Base-by-base conservation (phyloP, 1,284 basidiomycete genomes). In the Mycena citricolor region DNA sequence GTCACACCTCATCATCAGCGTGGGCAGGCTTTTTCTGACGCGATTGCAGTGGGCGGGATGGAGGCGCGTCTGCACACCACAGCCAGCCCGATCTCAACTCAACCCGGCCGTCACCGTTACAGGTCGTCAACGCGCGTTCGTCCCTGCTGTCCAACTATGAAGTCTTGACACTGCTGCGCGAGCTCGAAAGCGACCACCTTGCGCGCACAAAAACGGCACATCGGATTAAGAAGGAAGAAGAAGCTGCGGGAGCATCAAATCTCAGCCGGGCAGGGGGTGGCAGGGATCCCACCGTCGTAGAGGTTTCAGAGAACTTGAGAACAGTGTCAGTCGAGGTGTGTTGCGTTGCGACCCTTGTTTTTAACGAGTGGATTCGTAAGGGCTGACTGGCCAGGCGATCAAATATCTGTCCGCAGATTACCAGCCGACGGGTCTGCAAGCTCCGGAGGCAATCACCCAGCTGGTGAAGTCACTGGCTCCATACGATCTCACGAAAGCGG, bases 251-350 rank as follows among this genome's bases (percentile, higher is more conserved):
- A 35, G 53, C 51, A 5, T 54, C 52, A 17, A 40, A 61, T 2
- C 52, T 56, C 52, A 14, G 63, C 42, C 51, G 61, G 56, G 48
- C 52, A 8, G 47, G 51, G 8, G 55, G 52, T 13, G 57, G 60
- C 13, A 62, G 60, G 53, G 63, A 62, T 44, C 49, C 67, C 42
- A 61, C 70, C 54, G 60, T 69, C 40, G 72, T 77, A 30, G 78
- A 82, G 46, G 71, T 85, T 25, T 76, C 77, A 51, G 82, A 93
- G 60, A 94, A 97, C 59, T 59, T 97, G 45, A 74, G 92, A 42
- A 95, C 92, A 11, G 75, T 95, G 30, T 88, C 94, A 60, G 84
- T 94, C 50, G 88, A 97, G 77, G 91, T 91, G 58, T 51, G 76
- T 42, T 28, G 8, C 11, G 2, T 35, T 21, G 32, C 7, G n/a